A percentile compares a stretch with the other conserved stretches of the same genome.
Conservation (phyloP, 768 basidiomycete species). For the Candolleomyces aberdarensis region DNA sequence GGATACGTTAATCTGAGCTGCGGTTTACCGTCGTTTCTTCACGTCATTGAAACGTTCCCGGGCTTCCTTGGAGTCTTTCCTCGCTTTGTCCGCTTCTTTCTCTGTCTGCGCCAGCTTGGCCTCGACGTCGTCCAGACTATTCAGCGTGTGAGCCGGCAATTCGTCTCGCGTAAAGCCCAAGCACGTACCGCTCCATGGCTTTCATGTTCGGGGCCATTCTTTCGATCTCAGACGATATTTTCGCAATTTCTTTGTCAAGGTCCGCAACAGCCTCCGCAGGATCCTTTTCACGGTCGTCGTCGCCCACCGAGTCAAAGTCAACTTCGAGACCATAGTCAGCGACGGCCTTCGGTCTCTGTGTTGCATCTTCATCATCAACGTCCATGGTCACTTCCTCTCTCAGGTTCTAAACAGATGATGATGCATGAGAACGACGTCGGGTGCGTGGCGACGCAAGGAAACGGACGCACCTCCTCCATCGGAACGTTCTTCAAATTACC, state of each 20-base stretch:
- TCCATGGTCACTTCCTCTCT: constrained; percentile 90
- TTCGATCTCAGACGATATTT: constrained; percentile 78
- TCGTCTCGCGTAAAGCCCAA: too few species aligned
- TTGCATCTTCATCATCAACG: constrained; percentile 82
- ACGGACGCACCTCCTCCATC: constrained; percentile 79
- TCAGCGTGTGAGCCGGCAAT: too few species aligned
- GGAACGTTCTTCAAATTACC: constrained; percentile 86
- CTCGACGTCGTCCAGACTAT: constrained; percentile 80
- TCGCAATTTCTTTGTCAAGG: constrained; percentile 69
- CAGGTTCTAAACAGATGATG: constrained; percentile 51
- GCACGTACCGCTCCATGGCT: constrained; percentile 78
- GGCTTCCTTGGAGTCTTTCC: constrained; percentile 87
- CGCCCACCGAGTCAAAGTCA: constrained; percentile 71
- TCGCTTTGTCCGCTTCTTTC: constrained; percentile 86
- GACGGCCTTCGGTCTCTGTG: constrained; percentile 67
- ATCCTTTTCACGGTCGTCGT: constrained; percentile 72
- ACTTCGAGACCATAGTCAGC: constrained; percentile 89
- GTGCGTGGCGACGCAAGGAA: background rate
- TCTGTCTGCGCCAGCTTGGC: constrained; percentile 84
- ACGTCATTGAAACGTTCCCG: constrained; percentile 89
- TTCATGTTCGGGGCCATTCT: constrained; percentile 96
- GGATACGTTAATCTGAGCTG: background rate
- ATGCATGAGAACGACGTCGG: background rate
- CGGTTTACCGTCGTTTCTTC: constrained; percentile 68
- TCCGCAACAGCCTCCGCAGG: constrained; percentile 62